Conservation (phyloP, 176 grass and related monocot species). For the Canna indica region DNA sequence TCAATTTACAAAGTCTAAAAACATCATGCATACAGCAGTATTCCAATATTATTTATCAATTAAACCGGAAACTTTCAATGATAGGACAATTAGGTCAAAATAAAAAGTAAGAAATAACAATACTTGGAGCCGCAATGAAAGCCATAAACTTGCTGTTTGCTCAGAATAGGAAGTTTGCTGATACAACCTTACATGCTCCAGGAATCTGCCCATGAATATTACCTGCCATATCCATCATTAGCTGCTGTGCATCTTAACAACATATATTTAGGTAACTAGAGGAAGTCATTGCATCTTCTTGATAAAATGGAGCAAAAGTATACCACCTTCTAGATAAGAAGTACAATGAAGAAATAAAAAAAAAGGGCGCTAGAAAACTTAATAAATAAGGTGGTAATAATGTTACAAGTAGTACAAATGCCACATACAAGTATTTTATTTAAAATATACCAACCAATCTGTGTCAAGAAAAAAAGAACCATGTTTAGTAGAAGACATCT, state of each 20-base stretch:
- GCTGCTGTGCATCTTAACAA: slow-evolving; percentile 15
- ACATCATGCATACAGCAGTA: not conserved
- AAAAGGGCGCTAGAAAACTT: not conserved
- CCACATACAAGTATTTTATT: not conserved
- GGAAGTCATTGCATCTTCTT: not conserved
- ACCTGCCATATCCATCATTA: slow-evolving; percentile 37
- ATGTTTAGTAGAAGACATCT: not conserved
- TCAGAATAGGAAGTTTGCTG: slow-evolving; percentile 92
- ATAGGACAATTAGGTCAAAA: not conserved
- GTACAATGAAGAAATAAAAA: not conserved
- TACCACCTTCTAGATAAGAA: not conserved
- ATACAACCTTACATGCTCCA: slow-evolving; percentile 55
- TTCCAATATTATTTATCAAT: not conserved
- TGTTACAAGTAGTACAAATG: not conserved
- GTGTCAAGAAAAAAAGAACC: not conserved
- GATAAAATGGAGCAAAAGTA: not conserved
- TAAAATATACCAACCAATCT: not conserved
- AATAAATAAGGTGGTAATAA: not conserved
- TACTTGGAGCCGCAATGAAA: slow-evolving; percentile 88
- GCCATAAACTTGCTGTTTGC: slow-evolving; percentile 70
- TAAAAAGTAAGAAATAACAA: slow-evolving; percentile 12
- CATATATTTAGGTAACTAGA: not conserved
- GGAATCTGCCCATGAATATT: slow-evolving; percentile 62
- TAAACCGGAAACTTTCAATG: not conserved
- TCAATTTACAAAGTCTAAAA: slow-evolving; percentile 1